Conservation (phyloP, 495 filamentous ascomycete genomes). For the Penicillium manginii region DNA sequence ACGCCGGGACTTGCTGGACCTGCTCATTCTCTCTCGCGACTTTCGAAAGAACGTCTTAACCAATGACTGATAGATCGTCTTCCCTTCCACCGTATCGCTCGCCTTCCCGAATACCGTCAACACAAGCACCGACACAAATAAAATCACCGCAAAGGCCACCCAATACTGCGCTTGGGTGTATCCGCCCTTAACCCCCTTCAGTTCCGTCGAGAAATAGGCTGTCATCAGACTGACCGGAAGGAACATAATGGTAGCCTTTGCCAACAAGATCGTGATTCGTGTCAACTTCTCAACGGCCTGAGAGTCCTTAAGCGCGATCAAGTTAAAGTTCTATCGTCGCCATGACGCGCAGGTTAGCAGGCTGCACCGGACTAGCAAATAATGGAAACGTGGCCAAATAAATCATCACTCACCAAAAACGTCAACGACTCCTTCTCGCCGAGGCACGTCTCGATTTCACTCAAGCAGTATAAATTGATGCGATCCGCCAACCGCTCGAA, state of each 20-base stretch:
- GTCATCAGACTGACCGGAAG: constrained; percentile 83
- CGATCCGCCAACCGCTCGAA: constrained; percentile 79
- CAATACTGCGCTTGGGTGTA: constrained; percentile 72
- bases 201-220: constrained; percentile 78
- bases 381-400: background rate
- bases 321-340: constrained; percentile 73
- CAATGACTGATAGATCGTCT: constrained; percentile 51
- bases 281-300: constrained; percentile 78
- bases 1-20: constrained; percentile 8
- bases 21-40: constrained; percentile 31
- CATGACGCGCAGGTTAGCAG: too few species aligned
- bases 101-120: constrained; percentile 52
- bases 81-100: constrained; percentile 56
- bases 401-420: constrained; percentile 56
- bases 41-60: constrained; percentile 43
- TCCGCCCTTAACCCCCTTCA: constrained; percentile 57
- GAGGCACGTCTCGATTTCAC: constrained; percentile 78
- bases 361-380: background rate
- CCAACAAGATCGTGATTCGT: constrained; percentile 77
- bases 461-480: constrained; percentile 77
- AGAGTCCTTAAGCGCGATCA: constrained; percentile 84
- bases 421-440: constrained; percentile 79
- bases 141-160: constrained; percentile 70
- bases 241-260: constrained; percentile 83
- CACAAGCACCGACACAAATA: constrained; percentile 62